phyloP scores from a whole-genome alignment of 495 filamentous ascomycete genomes.

The Diplogelasinospora grovesii region DNA sequence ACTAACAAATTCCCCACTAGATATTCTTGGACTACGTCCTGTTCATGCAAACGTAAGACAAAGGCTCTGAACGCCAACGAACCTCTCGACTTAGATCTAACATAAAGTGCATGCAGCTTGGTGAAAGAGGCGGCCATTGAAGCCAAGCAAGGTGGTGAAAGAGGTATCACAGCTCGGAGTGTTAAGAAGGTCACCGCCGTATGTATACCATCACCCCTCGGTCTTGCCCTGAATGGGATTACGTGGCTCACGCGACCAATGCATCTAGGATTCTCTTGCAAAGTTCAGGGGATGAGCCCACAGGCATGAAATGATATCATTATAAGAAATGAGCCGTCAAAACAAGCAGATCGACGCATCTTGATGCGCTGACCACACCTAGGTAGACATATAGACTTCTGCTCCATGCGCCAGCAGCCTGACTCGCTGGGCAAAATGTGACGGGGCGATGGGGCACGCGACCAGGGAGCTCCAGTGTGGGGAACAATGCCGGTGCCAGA shows the following conservation, averaged over 20 bases:
- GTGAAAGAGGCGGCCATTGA: slow-evolving; percentile 78
- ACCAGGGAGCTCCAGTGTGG: too few species aligned
- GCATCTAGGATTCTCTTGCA: slow-evolving; percentile 55
- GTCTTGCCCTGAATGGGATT: neutral
- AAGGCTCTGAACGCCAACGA: neutral
- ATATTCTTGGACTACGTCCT: slow-evolving; percentile 86
- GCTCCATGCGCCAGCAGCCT: too few species aligned
- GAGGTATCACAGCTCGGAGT: slow-evolving; percentile 62
- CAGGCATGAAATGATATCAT: too few species aligned
- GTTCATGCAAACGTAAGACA: slow-evolving; percentile 84
- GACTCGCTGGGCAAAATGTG: too few species aligned
- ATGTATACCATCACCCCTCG: slow-evolving; percentile 20
- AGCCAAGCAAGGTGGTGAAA: slow-evolving; percentile 66
- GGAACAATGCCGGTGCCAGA: too few species aligned
- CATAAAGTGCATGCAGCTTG: slow-evolving; percentile 48
- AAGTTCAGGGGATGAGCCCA: slow-evolving; percentile 66
- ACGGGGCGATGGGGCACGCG: too few species aligned
- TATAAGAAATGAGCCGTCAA: too few species aligned
- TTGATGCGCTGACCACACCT: too few species aligned
- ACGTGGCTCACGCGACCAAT: slow-evolving; percentile 5
- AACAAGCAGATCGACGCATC: too few species aligned
- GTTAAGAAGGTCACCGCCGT: slow-evolving; percentile 75
- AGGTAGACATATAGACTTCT: too few species aligned
- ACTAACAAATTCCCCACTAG: slow-evolving; percentile 33
- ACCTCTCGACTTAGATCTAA: slow-evolving; percentile 1